Base-by-base conservation (phyloP, 2,329 filamentous ascomycete species). In the Colletotrichum sp. region DNA sequence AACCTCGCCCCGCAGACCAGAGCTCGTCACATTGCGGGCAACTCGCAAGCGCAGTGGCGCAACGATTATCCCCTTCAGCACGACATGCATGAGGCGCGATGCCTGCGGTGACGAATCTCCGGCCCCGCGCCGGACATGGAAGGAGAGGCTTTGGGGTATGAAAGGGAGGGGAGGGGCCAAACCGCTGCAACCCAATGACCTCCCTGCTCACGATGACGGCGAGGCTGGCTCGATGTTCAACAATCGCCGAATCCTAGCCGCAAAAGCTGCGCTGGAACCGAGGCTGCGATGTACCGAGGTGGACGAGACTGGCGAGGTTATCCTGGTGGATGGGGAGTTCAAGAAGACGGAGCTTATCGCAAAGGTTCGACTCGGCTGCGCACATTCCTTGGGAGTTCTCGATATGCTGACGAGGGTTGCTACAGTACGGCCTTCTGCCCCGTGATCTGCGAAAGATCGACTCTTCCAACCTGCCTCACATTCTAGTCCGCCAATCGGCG, bases 361-460 rank as follows among this genome's bases (percentile, higher is more conserved):
- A 69, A 98, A 97, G 90, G 95, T 96, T 85, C 68, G 84, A 81
- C 38, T 38, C 5, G 21, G 55, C 55, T 16, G 26, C 28, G 32
- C 10, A 64, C 34, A 64, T 26, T 4, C 43, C 15, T 32, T 21
- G 55, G 38, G 6, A 48, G 16, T 28, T 16, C 52, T 66, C 24
- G 30, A 15, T 24, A 58, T 55, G 38, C 55, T 65, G 66, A 76
- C n/a, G 15, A 48, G n/a, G 21, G 21, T 43, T 62, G 65, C 56
- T 76, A 75, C 79, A 96, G 94, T 98, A 98, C 83, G 96, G 96
- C 56, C 90, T 98, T 30, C 90, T 98, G 65, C 96, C 97, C 71
- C 96, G 97, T 77, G 97, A 99, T 87, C 89, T 99, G 72, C 94
- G 97, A 80, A 99, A 99, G 86, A 98, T 99, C 81, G 97, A 99